A percentile compares a stretch with the other conserved stretches of the same genome.
Conservation (phyloP, 371 early-diverging fungal genomes). For the Dinochytrium kinnereticum region DNA sequence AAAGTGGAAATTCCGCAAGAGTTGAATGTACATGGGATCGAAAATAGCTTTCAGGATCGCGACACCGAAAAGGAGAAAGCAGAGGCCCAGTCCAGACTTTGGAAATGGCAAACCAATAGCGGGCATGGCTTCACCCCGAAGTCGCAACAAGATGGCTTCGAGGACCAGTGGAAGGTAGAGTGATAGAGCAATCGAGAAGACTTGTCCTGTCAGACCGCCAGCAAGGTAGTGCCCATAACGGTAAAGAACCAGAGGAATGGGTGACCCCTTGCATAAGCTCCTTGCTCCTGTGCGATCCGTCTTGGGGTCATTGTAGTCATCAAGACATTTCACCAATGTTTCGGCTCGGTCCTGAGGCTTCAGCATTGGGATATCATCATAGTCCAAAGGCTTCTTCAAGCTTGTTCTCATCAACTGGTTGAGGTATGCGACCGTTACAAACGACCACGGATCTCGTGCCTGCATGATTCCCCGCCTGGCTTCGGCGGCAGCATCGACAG, state of each 20-base stretch:
- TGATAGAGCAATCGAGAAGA: constrained; percentile 24
- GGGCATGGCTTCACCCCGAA: neutral
- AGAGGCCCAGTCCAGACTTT: constrained; percentile 27
- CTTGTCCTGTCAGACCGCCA: neutral
- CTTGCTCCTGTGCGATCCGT: neutral
- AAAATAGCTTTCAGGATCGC: constrained; percentile 10
- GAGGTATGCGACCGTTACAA: neutral
- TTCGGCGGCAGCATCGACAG: too few species aligned
- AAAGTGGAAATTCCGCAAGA: constrained; percentile 20
- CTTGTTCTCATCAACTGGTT: neutral
- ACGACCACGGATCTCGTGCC: neutral
- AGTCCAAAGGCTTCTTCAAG: neutral
- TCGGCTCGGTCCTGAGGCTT: neutral
- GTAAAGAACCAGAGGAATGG: neutral
- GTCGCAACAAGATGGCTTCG: constrained; percentile 24
- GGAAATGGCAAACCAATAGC: neutral
- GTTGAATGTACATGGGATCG: constrained; percentile 12
- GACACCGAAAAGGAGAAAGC: constrained; percentile 26
- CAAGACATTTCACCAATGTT: neutral
- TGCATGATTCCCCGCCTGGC: too few species aligned
- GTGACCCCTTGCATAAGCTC: neutral
- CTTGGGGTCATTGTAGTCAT: neutral
- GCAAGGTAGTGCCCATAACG: neutral
- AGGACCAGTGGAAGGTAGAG: constrained; percentile 32
- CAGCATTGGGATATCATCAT: neutral